phyloP scores from a whole-genome alignment of 2,329 filamentous ascomycete genomes.

The Aspergillus tamarii region DNA sequence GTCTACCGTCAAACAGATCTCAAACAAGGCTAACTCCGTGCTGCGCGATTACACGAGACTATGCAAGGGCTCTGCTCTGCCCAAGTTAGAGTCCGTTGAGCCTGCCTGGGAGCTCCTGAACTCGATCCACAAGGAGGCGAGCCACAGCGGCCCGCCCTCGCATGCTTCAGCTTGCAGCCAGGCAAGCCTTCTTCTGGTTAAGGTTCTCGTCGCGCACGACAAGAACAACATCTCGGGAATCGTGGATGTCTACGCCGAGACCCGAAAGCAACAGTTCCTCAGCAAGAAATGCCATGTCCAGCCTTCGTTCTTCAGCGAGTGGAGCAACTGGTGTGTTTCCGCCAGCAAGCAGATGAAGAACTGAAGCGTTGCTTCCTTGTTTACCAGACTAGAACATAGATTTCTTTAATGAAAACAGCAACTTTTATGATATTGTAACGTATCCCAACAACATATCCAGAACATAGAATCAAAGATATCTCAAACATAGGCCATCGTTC shows the following conservation, averaged over 20 bases:
- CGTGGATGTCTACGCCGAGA: conserved; percentile 66
- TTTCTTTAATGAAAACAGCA: background rate
- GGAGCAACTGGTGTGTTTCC: conserved; percentile 70
- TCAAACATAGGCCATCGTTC: background rate
- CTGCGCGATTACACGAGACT: conserved; percentile 73
- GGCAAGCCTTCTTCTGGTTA: conserved; percentile 50
- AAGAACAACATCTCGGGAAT: conserved; percentile 58
- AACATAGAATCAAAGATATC: too few relatives aligned
- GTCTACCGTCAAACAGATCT: conserved; percentile 75
- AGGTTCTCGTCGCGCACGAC: conserved; percentile 49
- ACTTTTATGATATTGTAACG: background rate
- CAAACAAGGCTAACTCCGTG: conserved; percentile 72
- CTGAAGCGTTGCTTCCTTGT: conserved; percentile 19
- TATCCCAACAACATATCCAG: background rate
- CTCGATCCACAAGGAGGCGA: conserved; percentile 68
- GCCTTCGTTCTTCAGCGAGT: conserved; percentile 69
- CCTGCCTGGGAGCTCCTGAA: conserved; percentile 62
- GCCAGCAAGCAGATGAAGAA: conserved; percentile 47
- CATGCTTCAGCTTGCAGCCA: conserved; percentile 76
- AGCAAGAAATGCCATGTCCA: conserved; percentile 63
- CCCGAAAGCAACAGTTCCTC: conserved; percentile 62
- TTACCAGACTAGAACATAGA: background rate
- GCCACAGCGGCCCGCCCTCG: conserved; percentile 61
- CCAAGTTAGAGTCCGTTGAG: conserved; percentile 47
- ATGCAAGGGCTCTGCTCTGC: conserved; percentile 54